phyloP scores from a whole-genome alignment of 805 yeast species.

The Ogataea kodamae region DNA sequence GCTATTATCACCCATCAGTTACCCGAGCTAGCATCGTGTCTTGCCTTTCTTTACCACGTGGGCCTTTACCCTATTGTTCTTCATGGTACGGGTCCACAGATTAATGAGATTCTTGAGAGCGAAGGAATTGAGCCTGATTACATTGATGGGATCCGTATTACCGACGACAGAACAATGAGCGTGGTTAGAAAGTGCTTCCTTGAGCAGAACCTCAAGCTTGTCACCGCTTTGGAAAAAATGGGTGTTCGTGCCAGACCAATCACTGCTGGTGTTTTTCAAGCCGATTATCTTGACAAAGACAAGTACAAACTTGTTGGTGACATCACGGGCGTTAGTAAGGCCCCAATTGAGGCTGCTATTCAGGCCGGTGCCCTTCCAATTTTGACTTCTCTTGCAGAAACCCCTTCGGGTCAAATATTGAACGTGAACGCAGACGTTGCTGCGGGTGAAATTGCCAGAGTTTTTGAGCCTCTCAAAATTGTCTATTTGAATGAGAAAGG shows the following conservation, averaged over 20 bases:
- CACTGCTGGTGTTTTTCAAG: constrained; percentile 95
- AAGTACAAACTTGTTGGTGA: constrained; percentile 93
- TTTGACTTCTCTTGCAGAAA: constrained; percentile 94
- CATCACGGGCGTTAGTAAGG: constrained; percentile 80
- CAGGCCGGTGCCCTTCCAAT: constrained; percentile 96
- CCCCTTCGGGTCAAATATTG: constrained; percentile 92
- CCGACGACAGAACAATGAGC: constrained; percentile 91
- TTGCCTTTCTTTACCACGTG: constrained; percentile 94
- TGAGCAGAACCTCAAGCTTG: constrained; percentile 92
- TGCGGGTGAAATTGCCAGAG: constrained; percentile 96
- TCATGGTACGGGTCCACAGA: constrained; percentile 99
- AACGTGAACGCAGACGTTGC: constrained; percentile 99
- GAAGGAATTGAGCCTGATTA: constrained; percentile 96
- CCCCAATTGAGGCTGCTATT: constrained; percentile 89
- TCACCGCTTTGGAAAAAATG: constrained; percentile 90
- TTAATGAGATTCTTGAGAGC: constrained; percentile 86
- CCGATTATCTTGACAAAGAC: constrained; percentile 84
- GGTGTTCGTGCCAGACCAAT: constrained; percentile 99
- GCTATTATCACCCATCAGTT: constrained; percentile 95
- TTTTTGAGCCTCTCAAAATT: constrained; percentile 93
- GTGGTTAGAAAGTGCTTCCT: constrained; percentile 94
- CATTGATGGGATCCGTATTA: constrained; percentile 93
- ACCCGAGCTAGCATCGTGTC: constrained; percentile 89
- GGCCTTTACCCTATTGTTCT: constrained; percentile 95
- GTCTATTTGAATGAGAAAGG: constrained; percentile 97